Conservation (phyloP, 2,329 filamentous ascomycete species). For the Penicillium sp. region DNA sequence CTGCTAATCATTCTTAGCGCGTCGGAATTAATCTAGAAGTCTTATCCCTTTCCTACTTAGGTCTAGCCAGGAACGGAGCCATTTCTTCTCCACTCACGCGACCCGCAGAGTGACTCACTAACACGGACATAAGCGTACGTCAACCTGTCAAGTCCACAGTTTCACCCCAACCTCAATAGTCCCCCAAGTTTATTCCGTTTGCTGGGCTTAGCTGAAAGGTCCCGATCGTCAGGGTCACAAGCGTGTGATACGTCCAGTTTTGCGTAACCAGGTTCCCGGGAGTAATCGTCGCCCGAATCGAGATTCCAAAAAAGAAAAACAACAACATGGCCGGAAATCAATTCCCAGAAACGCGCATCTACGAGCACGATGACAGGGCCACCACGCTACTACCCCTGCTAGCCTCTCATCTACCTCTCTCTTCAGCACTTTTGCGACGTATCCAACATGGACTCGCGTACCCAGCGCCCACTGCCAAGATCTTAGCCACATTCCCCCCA, state of each 20-base stretch:
- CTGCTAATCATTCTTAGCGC: not conserved
- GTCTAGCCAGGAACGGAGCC: not conserved
- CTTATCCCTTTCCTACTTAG: not conserved
- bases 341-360: conserved; percentile 6
- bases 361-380: conserved; percentile 15
- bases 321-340: not conserved
- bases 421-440: conserved; percentile 37
- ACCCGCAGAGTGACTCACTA: not conserved
- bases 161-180: conserved; percentile 2
- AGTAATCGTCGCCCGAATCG: not conserved
- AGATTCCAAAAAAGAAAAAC: not conserved
- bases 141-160: conserved; percentile 1
- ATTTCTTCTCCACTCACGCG: not conserved
- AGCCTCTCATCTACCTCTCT: conserved; percentile 37
- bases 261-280: conserved; percentile 11
- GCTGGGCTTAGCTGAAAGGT: not conserved
- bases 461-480: conserved; percentile 32
- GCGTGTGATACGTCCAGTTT: conserved; percentile 4
- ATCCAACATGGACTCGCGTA: conserved; percentile 39
- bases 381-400: conserved; percentile 29
- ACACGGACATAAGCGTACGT: not conserved
- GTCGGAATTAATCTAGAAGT: conserved; percentile 1
- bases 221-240: conserved; percentile 3
- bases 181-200: not conserved
- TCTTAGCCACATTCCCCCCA: conserved; percentile 34